A percentile compares a stretch with the other conserved stretches of the same genome.
Conservation (phyloP, 139 green algal genomes). For the Chlorella sp. region DNA sequence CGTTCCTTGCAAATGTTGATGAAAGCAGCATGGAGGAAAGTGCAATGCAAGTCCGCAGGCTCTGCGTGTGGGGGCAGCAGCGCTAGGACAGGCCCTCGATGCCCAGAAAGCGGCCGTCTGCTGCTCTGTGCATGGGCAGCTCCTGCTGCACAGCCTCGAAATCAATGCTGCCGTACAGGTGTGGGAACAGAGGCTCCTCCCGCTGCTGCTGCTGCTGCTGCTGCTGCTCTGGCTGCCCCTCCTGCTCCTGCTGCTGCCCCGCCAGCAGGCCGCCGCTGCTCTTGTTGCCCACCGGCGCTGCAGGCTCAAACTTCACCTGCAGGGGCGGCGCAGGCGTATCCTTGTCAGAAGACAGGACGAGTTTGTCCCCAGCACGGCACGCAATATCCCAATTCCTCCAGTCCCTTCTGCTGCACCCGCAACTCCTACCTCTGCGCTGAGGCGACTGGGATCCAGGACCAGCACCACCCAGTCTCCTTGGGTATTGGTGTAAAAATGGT, state of each 20-base stretch:
- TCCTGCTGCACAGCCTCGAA: slow-evolving; percentile 52
- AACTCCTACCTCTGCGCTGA: slow-evolving; percentile 51
- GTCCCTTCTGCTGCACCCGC: background rate
- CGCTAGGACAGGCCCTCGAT: slow-evolving; percentile 17
- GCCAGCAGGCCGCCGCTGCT: background rate
- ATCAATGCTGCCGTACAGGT: slow-evolving; percentile 77
- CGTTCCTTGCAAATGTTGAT: too few species aligned
- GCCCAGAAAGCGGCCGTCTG: slow-evolving; percentile 31
- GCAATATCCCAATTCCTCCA: too few species aligned
- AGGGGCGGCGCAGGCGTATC: background rate
- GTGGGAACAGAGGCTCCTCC: slow-evolving; percentile 65
- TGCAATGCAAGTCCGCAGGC: too few species aligned
- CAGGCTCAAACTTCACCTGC: slow-evolving; percentile 75
- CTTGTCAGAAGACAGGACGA: too few species aligned
- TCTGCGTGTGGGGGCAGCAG: too few species aligned
- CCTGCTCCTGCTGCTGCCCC: background rate
- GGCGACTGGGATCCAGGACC: slow-evolving; percentile 40
- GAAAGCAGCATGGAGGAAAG: too few species aligned
- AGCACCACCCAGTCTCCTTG: slow-evolving; percentile 57
- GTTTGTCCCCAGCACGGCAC: too few species aligned
- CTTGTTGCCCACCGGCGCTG: slow-evolving; percentile 68
- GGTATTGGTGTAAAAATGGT: slow-evolving; percentile 71
- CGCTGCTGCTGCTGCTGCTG: background rate
- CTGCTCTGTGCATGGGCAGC: slow-evolving; percentile 46
- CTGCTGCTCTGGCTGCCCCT: background rate